Evolutionary conservation across 768 basidiomycete genomes (phyloP).

Genomic region (Termitomyces sp.): DNA sequence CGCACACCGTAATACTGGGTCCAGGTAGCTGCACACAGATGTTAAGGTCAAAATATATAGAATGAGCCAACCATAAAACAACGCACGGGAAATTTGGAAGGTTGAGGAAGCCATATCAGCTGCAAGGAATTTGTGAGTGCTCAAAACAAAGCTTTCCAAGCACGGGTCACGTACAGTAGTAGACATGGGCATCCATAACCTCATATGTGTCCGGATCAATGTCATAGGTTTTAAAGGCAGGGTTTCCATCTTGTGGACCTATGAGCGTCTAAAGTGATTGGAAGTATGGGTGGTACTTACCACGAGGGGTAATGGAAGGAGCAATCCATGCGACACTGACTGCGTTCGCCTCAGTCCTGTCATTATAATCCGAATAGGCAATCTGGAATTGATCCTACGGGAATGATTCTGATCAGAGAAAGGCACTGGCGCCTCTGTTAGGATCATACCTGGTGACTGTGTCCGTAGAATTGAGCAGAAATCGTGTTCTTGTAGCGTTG

Average conservation of each 20-base stretch:
- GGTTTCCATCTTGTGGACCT: conserved; percentile 41
- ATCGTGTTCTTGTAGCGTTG: conserved; percentile 56
- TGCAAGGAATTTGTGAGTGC: conserved; percentile 13
- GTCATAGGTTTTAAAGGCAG: conserved; percentile 56
- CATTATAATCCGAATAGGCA: conserved; percentile 48
- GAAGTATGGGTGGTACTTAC: conserved; percentile 24
- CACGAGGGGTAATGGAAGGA: conserved; percentile 53
- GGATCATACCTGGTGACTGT: conserved; percentile 39
- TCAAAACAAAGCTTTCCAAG: background rate
- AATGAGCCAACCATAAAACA: background rate
- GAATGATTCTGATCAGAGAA: background rate
- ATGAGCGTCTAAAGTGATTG: background rate
- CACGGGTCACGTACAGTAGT: conserved; percentile 33
- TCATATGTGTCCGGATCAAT: conserved; percentile 65
- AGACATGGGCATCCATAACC: conserved; percentile 52
- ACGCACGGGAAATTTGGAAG: conserved; percentile 44
- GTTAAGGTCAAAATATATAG: conserved; percentile 1
- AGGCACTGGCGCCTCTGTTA: background rate
- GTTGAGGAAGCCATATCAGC: conserved; percentile 35
- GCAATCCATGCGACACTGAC: conserved; percentile 44
- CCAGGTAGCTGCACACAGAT: conserved; percentile 38
- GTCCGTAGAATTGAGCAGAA: conserved; percentile 59
- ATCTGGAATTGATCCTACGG: conserved; percentile 41
- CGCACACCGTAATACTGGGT: conserved; percentile 54
- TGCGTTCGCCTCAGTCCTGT: conserved; percentile 40